Evolutionary conservation across 768 basidiomycete species (phyloP).

Genomic region (Termitomyces eurrhizus): DNA sequence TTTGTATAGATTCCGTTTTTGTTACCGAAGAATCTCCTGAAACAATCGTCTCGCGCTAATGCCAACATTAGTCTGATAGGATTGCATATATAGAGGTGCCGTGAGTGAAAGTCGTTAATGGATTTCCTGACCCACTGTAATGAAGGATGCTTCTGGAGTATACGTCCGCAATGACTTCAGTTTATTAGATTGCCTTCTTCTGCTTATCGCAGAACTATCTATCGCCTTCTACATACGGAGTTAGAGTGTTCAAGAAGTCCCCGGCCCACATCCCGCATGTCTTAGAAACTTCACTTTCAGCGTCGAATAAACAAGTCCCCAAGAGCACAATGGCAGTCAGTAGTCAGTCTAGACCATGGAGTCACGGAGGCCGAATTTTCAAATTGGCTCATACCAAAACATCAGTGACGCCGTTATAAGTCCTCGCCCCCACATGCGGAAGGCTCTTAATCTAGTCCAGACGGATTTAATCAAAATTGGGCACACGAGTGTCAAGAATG

Average conservation of each 20-base stretch:
- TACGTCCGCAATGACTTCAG: background rate
- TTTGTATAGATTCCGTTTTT: background rate
- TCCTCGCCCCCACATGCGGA: background rate
- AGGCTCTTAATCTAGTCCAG: background rate
- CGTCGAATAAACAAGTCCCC: background rate
- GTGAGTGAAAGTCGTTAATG: background rate
- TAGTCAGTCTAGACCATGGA: background rate
- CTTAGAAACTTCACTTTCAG: background rate
- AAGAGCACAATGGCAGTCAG: background rate
- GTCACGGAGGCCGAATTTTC: background rate
- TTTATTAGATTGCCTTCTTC: background rate
- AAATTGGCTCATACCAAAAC: background rate
- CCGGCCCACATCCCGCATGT: background rate
- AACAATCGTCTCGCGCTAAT: background rate
- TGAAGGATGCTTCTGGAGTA: background rate
- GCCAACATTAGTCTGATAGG: background rate
- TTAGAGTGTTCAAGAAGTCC: background rate
- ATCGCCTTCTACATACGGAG: background rate
- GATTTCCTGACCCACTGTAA: background rate
- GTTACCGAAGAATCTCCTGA: background rate
- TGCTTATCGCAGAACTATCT: background rate
- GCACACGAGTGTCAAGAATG: background rate
- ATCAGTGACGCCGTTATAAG: background rate
- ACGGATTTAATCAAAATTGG: background rate
- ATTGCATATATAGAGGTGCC: background rate